Percentiles rank a stretch among this genome's conserved stretches.
Evolutionary conservation across 164 flowering plant genomes (phyloP).

Genomic region (Vitis vinifera): ASM3070453v1 NC_081822.1:23507001-23507500

Average conservation of each 20-base stretch:
- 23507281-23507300: conserved; percentile 12
- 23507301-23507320: conserved; percentile 6
- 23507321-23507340: background rate
- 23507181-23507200: conserved; percentile 6
- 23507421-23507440: background rate
- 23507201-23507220: conserved; percentile 4
- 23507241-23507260: background rate
- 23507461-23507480: too few relatives aligned
- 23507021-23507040: background rate
- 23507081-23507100: conserved; percentile 7
- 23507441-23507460: too few relatives aligned
- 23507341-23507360: too few relatives aligned
- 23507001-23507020: background rate
- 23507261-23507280: background rate
- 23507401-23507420: background rate
- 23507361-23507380: background rate
- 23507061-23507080: background rate
- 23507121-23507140: background rate
- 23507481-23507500: too few relatives aligned
- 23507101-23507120: conserved; percentile 1
- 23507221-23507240: background rate
- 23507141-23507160: conserved; percentile 5
- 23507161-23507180: conserved; percentile 10
- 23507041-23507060: too few relatives aligned
- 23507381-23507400: background rate